phyloP scores from a whole-genome alignment of 1,284 basidiomycete species.

The Pisolithus thermaeus region DNA sequence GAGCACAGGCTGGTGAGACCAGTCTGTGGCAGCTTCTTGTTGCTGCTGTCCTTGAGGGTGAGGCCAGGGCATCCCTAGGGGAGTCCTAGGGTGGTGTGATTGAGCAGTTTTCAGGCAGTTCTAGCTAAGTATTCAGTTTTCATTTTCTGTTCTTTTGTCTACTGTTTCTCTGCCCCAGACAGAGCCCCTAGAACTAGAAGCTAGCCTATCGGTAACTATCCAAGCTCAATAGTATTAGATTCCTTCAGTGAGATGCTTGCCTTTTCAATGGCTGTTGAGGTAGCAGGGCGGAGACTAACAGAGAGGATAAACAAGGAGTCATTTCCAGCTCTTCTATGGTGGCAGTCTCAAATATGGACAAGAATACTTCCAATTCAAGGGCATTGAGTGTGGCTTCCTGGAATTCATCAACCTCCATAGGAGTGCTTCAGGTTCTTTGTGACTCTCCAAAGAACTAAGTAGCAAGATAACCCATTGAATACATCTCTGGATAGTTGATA shows the following conservation, averaged over 20 bases:
- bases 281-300: conserved; percentile 4
- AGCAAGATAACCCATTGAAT: conserved; percentile 61
- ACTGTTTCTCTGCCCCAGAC: too few species aligned
- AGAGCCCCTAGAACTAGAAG: too few species aligned
- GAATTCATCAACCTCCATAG: conserved; percentile 27
- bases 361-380: conserved; percentile 48
- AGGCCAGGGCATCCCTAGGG: too few species aligned
- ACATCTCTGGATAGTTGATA: conserved; percentile 51
- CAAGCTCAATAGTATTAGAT: too few species aligned
- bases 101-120: too few species aligned
- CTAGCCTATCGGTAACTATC: too few species aligned
- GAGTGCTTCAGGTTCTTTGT: conserved; percentile 9
- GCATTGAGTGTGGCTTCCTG: conserved; percentile 53
- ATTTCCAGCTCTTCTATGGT: conserved; percentile 28
- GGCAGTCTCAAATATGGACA: conserved; percentile 39
- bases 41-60: too few species aligned
- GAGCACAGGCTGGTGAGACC: too few species aligned
- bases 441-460: conserved; percentile 41
- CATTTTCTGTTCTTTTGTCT: too few species aligned
- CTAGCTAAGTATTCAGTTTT: too few species aligned
- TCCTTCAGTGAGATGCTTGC: conserved; percentile 22
- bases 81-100: too few species aligned
- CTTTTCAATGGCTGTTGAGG: conserved; percentile 26
- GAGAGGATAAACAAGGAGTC: conserved; percentile 15
- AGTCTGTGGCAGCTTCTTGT: too few species aligned